Percentiles rank a stretch among this genome's conserved stretches.
These are phyloP conservation scores for Colletotrichum agaves DNA, from an alignment of 2,329 filamentous ascomycete species.

Conservation along the genomic window DNA sequence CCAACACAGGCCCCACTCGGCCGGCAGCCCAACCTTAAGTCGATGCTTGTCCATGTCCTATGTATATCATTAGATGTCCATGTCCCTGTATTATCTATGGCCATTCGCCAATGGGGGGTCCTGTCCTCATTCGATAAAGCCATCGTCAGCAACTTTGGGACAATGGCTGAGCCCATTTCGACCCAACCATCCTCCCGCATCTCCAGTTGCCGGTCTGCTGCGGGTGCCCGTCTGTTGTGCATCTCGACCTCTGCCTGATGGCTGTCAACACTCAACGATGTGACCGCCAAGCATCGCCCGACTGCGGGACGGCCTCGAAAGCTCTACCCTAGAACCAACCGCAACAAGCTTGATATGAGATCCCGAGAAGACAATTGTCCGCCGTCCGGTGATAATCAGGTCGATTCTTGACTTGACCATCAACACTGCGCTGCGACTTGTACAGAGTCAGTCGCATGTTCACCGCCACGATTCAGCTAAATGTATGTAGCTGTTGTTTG, in stretches of 20 bases:
- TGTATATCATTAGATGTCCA: not conserved
- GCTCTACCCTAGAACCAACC: slow-evolving; percentile 18
- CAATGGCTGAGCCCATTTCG: slow-evolving; percentile 5
- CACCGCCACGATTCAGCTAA: slow-evolving; percentile 16
- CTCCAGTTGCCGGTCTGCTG: slow-evolving; percentile 18
- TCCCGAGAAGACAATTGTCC: not conserved
- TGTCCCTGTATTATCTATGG: slow-evolving; percentile 1
- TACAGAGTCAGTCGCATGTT: slow-evolving; percentile 5
- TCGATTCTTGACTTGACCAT: slow-evolving; percentile 31
- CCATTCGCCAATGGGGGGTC: not conserved
- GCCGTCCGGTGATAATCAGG: slow-evolving; percentile 24
- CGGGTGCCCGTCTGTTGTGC: slow-evolving; percentile 19
- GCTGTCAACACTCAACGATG: slow-evolving; percentile 9
- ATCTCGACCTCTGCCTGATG: slow-evolving; percentile 10
- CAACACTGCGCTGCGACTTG: slow-evolving; percentile 17
- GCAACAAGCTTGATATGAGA: not conserved
- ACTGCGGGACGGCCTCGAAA: slow-evolving; percentile 15
- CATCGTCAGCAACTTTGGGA: not conserved
- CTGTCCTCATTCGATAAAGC: not conserved
- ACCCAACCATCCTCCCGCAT: slow-evolving; percentile 28
- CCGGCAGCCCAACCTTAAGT: slow-evolving; percentile 27
- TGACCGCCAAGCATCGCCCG: slow-evolving; percentile 22
- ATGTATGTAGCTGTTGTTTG: not conserved
- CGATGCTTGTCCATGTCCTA: slow-evolving; percentile 22
- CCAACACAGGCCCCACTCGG: slow-evolving; percentile 6